Conservation (phyloP, 495 filamentous ascomycete genomes). For the Aspergillus taichungensis region DNA sequence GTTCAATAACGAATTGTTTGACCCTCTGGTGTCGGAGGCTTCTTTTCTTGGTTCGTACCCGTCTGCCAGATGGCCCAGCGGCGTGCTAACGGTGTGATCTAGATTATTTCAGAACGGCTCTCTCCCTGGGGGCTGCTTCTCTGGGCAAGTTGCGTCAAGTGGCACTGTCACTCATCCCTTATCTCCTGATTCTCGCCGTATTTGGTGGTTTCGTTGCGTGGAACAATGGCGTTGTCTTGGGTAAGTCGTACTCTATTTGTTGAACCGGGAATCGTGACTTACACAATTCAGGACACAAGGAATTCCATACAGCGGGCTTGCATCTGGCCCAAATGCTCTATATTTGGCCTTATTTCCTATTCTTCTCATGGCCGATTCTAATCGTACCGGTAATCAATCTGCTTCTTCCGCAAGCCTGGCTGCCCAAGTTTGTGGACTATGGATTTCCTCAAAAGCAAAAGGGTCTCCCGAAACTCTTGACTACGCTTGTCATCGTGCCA, state of each 20-base stretch:
- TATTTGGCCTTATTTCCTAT: slow-evolving; percentile 77
- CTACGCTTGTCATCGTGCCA: slow-evolving; percentile 29
- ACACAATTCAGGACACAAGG: slow-evolving; percentile 63
- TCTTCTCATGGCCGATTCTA: slow-evolving; percentile 81
- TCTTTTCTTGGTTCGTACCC: slow-evolving; percentile 44
- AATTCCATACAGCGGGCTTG: slow-evolving; percentile 80
- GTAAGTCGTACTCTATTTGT: slow-evolving; percentile 29
- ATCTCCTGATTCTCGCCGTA: slow-evolving; percentile 53
- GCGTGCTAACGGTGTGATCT: slow-evolving; percentile 14
- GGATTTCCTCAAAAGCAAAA: slow-evolving; percentile 26
- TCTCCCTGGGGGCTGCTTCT: slow-evolving; percentile 52
- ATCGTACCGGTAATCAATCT: slow-evolving; percentile 42
- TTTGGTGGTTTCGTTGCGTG: slow-evolving; percentile 72
- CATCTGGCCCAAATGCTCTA: slow-evolving; percentile 93
- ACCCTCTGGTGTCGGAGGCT: slow-evolving; percentile 48
- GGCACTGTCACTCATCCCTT: slow-evolving; percentile 48
- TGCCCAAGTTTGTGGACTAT: slow-evolving; percentile 31
- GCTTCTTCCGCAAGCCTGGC: slow-evolving; percentile 22
- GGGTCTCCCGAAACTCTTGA: slow-evolving; percentile 27
- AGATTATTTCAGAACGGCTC: slow-evolving; percentile 52
- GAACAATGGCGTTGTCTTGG: slow-evolving; percentile 89
- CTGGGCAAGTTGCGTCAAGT: slow-evolving; percentile 43
- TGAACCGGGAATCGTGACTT: slow-evolving; percentile 7
- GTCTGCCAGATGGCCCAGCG: background rate
- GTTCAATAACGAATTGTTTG: slow-evolving; percentile 54